Conservation (phyloP, 1,284 basidiomycete genomes). For the Ceratobasidium sp. region DNA sequence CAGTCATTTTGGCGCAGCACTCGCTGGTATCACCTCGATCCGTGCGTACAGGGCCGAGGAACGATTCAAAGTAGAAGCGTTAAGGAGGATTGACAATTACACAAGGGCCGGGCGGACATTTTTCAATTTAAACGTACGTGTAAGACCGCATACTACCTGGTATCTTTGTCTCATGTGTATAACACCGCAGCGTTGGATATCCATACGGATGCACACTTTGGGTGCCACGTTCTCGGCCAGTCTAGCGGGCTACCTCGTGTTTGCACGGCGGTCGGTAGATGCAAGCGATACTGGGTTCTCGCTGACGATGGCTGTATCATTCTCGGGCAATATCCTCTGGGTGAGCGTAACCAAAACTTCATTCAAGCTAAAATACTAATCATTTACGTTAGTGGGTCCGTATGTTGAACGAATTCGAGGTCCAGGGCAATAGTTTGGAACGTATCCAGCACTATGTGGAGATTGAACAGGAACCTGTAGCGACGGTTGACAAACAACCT, state of each 20-base stretch:
- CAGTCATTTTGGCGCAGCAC: slow-evolving; percentile 16
- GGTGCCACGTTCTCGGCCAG: slow-evolving; percentile 45
- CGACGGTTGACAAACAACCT: slow-evolving; percentile 61
- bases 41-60: slow-evolving; percentile 47
- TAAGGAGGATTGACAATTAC: slow-evolving; percentile 46
- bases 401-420: slow-evolving; percentile 57
- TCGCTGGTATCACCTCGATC: slow-evolving; percentile 52
- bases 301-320: slow-evolving; percentile 41
- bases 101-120: slow-evolving; percentile 45
- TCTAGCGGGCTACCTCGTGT: slow-evolving; percentile 44
- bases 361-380: neutral
- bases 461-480: slow-evolving; percentile 75
- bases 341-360: neutral
- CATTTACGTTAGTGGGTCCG: slow-evolving; percentile 48
- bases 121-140: slow-evolving; percentile 43
- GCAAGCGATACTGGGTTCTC: slow-evolving; percentile 46
- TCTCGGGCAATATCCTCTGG: slow-evolving; percentile 44
- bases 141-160: too few relatives aligned
- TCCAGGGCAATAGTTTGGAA: slow-evolving; percentile 67
- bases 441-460: slow-evolving; percentile 76
- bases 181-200: slow-evolving; percentile 42
- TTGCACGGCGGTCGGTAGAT: neutral
- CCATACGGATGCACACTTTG: slow-evolving; percentile 44
- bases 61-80: slow-evolving; percentile 42
- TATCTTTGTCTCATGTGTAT: neutral